Evolutionary conservation across 2,329 filamentous ascomycete genomes (phyloP), one percentile per base, ranked within the genome.

Genomic region (Aureobasidium sp.): DNA sequence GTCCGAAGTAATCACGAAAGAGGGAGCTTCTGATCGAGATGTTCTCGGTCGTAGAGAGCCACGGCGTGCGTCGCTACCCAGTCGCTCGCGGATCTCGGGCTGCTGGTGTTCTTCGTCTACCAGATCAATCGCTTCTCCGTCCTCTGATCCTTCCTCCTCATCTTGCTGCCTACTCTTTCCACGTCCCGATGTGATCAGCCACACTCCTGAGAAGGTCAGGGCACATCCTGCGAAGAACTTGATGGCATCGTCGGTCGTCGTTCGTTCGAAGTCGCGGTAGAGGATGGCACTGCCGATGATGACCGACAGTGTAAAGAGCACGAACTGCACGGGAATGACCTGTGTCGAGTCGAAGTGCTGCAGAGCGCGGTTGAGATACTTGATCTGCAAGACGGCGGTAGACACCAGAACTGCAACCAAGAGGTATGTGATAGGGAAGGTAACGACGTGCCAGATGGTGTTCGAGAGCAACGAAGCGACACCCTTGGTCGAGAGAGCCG

Each of bases 261-360:
- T 89, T 45, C 88, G 86, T 73, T 97, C 90, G 69, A 99, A 99
- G 73, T 99, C 94, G 54, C 93, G 87, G 72, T 97, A 99, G 6
- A 99, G 77, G 9, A 99, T 82, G 1, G 93, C 93, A 69, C 92
- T 97, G 61, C 94, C 94, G 57, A 96, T 81, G 67, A 99, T 97
- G 65, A 97, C 94, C 6, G 90, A 96, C 8, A 99, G 81, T 0
- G 94, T 99, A 73, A 99, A 99, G 65, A 95, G 84, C 54, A 99
- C 94, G 68, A 99, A 99, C 70, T 99, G 94, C 14, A 94, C 94
- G 0, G 94, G 94, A 65, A 99, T 99, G 67, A 99, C 94, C 73
- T 97, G 91, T 0, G 94, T 99, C 7, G 94, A 96, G 74, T 97
- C 91, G 77, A 97, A 99, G 50, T 90, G 86, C 72, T 97, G 92